These are phyloP conservation scores for Suhomyces sp. DNA, from an alignment of 805 yeast genomes.

Conservation along the genomic window DNA sequence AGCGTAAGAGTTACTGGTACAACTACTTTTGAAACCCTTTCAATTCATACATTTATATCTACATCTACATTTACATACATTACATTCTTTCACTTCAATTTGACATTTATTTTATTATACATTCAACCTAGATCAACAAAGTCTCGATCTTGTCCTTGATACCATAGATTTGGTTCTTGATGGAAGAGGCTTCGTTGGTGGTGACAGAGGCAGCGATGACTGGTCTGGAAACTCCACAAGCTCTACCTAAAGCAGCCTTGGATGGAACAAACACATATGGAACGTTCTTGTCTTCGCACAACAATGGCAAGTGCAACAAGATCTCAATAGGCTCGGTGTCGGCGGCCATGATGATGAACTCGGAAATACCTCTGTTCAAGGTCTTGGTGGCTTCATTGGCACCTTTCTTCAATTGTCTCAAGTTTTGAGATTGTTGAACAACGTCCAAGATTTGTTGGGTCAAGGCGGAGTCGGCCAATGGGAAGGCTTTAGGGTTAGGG, in stretches of 20 bases:
- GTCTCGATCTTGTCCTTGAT: conserved; percentile 99
- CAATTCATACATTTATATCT: too few relatives aligned
- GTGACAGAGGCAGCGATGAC: conserved; percentile 98
- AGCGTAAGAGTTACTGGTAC: too few relatives aligned
- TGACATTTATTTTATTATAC: conserved; percentile 5
- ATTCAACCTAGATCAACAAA: conserved; percentile 73
- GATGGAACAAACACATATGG: conserved; percentile 99
- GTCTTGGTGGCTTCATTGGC: conserved; percentile 99
- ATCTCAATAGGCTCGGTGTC: conserved; percentile 99
- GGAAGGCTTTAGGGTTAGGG: conserved; percentile 98
- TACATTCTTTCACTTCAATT: too few relatives aligned
- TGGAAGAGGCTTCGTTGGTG: conserved; percentile 96
- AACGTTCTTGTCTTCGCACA: conserved; percentile 99
- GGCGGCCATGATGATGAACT: conserved; percentile 99
- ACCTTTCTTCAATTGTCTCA: conserved; percentile 99
- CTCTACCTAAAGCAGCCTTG: conserved; percentile 98
- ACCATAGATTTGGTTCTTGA: conserved; percentile 94
- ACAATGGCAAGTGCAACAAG: conserved; percentile 91
- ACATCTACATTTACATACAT: too few relatives aligned
- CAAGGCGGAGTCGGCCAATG: conserved; percentile 94
- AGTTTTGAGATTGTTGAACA: conserved; percentile 95
- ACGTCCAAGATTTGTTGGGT: conserved; percentile 97
- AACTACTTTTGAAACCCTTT: too few relatives aligned
- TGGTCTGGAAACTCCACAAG: conserved; percentile 99
- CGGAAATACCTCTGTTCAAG: conserved; percentile 98